Conservation (phyloP, 805 yeast species). For the Maudiozyma saulgeensis region DNA sequence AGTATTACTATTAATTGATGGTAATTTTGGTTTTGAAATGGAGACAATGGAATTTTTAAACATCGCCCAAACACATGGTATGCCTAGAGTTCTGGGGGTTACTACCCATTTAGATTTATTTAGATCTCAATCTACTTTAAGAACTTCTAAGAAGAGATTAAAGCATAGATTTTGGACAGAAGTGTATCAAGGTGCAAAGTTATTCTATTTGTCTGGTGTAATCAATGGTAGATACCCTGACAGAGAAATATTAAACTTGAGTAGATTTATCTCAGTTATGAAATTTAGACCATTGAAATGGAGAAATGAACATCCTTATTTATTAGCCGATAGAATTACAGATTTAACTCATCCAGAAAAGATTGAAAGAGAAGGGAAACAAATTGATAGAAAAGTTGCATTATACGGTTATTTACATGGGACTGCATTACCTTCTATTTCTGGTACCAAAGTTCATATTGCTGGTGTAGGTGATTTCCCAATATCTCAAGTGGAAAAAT, state of each 20-base stretch:
- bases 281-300: constrained; percentile 97
- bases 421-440: constrained; percentile 58
- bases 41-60: constrained; percentile 98
- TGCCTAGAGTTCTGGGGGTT: constrained; percentile 93
- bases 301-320: constrained; percentile 97
- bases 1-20: constrained; percentile 82
- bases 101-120: constrained; percentile 93
- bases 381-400: constrained; percentile 82
- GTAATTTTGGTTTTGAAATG: constrained; percentile 97
- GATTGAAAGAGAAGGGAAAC: constrained; percentile 61
- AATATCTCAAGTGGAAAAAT: constrained; percentile 66
- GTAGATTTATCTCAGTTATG: constrained; percentile 92
- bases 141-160: constrained; percentile 83
- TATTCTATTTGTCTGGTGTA: constrained; percentile 90
- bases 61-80: constrained; percentile 95
- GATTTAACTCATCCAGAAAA: constrained; percentile 88
- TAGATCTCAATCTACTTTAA: constrained; percentile 77
- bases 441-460: constrained; percentile 72
- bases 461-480: constrained; percentile 93
- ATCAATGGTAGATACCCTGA: constrained; percentile 97
- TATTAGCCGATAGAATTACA: constrained; percentile 82
- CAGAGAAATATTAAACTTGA: constrained; percentile 82
- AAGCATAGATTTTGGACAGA: constrained; percentile 98
- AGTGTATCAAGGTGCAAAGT: constrained; percentile 95
- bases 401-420: constrained; percentile 94